These are phyloP conservation scores for Pseudogymnoascus destructans DNA, from an alignment of 2,329 filamentous ascomycete genomes.

Conservation along the genomic window DNA sequence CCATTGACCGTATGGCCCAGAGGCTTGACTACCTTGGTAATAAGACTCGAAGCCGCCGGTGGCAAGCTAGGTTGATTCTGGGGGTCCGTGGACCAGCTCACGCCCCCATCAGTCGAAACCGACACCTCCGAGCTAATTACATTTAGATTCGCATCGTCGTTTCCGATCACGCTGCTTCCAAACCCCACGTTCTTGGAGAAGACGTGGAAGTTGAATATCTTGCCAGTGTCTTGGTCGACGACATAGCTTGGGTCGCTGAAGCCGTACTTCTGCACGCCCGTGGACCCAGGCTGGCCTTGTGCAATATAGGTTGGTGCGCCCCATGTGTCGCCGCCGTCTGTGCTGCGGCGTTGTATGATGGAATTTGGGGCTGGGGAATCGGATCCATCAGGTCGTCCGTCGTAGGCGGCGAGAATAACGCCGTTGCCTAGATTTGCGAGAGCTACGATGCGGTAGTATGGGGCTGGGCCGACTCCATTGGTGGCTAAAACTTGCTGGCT, in stretches of 20 bases:
- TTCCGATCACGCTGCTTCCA: neutral
- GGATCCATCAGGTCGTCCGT: neutral
- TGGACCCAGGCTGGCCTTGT: neutral
- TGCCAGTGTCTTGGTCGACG: neutral
- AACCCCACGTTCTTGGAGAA: neutral
- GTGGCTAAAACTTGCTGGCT: neutral
- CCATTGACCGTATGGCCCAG: neutral
- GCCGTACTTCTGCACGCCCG: neutral
- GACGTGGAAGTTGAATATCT: slow-evolving; percentile 1
- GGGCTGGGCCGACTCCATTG: neutral
- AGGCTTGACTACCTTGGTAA: neutral
- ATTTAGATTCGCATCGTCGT: neutral
- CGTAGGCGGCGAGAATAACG: neutral
- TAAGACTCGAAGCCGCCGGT: neutral
- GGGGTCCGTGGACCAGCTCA: slow-evolving; percentile 1
- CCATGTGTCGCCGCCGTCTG: neutral
- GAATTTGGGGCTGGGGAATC: neutral
- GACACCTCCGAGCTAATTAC: neutral
- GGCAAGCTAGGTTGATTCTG: neutral
- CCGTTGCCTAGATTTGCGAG: neutral
- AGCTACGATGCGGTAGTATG: slow-evolving; percentile 6
- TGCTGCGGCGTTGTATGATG: slow-evolving; percentile 1
- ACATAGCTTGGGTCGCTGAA: neutral
- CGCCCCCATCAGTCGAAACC: neutral
- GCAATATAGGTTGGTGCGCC: neutral